Conservation (phyloP, 345 rosid species). For the Excoecaria cochinchinensis region DNA sequence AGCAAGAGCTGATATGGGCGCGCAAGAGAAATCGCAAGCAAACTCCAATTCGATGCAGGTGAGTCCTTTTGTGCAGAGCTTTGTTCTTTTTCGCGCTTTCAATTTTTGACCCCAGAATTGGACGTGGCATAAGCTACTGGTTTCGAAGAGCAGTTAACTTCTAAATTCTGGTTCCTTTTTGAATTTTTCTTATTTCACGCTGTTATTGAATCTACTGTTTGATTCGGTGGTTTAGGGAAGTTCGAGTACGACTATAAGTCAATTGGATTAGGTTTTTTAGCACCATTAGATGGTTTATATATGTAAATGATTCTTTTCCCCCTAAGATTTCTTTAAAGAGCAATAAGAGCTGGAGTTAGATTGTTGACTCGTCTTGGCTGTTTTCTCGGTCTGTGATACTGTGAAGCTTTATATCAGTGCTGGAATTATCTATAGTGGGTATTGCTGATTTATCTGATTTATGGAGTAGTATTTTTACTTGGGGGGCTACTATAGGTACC, state of each 20-base stretch:
- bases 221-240: not conserved
- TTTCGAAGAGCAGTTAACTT: constrained; percentile 11
- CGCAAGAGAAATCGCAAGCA: constrained; percentile 71
- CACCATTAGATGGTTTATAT: not conserved
- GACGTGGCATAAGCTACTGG: constrained; percentile 1
- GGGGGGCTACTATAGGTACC: not conserved
- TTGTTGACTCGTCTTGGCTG: not conserved
- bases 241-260: constrained; percentile 5
- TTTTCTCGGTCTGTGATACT: no score
- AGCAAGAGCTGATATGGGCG: constrained; percentile 66
- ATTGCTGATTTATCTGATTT: not conserved
- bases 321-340: not conserved
- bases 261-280: not conserved
- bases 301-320: not conserved
- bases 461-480: not conserved
- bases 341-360: not conserved
- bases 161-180: not conserved
- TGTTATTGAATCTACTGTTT: constrained; percentile 7
- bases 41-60: constrained; percentile 91
- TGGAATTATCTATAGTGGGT: not conserved
- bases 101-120: constrained; percentile 24
- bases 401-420: not conserved
- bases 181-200: not conserved
- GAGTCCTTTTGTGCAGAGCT: constrained; percentile 15
- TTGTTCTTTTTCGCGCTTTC: constrained; percentile 15